Base-by-base conservation (phyloP, 2,329 filamentous ascomycete genomes). In the Aspergillus ochraceoroseus region DNA sequence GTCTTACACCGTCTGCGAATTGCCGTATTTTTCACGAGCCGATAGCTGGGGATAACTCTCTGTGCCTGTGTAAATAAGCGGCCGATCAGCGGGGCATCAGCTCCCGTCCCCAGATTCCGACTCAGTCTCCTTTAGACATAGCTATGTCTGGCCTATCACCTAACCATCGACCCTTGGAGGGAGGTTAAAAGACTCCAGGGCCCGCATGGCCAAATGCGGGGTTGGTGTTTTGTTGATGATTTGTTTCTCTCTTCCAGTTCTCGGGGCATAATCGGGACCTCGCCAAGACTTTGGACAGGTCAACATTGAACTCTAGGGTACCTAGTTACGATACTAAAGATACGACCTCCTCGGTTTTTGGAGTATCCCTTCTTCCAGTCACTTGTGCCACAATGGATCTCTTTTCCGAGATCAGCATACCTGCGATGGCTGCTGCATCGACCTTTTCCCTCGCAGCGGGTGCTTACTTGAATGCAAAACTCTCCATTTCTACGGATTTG, bases 401-500 rank as follows among this genome's bases (percentile, higher is more conserved):
- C 8, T 38, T 63, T 25, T 54, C 59, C 8, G 57, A 60, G 20
- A 44, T 56, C 12, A 47, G 51, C 23, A 46, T 36, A 33, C 54
- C 61, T 17, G 49, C 60, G 2, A 37, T 64, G 52, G 59, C 58
- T 3, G 46, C 62, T 36, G 58, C 57, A 14, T 64, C 64, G 3
- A 64, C 63, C 15, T 43, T 66, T 13, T 51, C 63, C 0, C 50
- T 61, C 1, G 61, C 64, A 4, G 57, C 59, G 1, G 62, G 58
- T 3, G 64, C 63, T 12, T 71, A 71, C 46, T 44, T 71, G 8
- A 68, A 71, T 53, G 69, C 67, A 4, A 70, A 65, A 43, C 57
- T 68, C 22, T 55, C 58, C 1, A 57, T 72, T 26, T 61, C 61
- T 2, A 63, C 59, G 3, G 70, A 72, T 50, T 27, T 72, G 3